Conservation (phyloP, 768 basidiomycete genomes). For the Panaeolus cyanescens region DNA sequence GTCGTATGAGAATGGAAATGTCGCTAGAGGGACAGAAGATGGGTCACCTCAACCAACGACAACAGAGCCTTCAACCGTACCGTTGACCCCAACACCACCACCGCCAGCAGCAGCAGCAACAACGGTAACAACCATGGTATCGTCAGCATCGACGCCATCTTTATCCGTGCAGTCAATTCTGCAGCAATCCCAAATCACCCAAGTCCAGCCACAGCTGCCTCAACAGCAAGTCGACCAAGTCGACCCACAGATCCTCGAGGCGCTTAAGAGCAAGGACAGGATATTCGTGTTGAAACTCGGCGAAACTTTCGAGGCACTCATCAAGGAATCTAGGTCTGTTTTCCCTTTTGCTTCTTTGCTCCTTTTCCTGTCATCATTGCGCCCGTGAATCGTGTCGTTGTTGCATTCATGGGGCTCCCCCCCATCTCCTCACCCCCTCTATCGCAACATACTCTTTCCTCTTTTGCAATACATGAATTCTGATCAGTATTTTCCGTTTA, state of each 20-base stretch:
- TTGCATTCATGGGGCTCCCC: too few species aligned
- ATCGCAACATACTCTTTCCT: slow-evolving; percentile 21
- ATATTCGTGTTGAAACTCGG: slow-evolving; percentile 88
- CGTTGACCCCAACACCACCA: slow-evolving; percentile 3
- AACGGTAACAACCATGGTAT: not conserved
- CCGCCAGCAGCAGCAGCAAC: not conserved
- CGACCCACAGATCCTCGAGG: slow-evolving; percentile 82
- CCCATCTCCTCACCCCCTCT: not conserved
- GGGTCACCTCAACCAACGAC: not conserved
- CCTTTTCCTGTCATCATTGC: not conserved
- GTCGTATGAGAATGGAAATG: not conserved
- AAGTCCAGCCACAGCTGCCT: slow-evolving; percentile 9
- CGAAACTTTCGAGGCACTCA: slow-evolving; percentile 80
- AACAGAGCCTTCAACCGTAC: slow-evolving; percentile 6
- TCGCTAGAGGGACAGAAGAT: not conserved
- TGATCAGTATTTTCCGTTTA: not conserved
- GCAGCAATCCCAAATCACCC: slow-evolving; percentile 3
- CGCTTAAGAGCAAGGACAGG: slow-evolving; percentile 85
- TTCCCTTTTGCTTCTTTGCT: slow-evolving; percentile 9
- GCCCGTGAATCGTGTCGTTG: not conserved
- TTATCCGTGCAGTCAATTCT: not conserved
- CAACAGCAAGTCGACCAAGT: slow-evolving; percentile 31
- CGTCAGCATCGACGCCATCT: slow-evolving; percentile 8
- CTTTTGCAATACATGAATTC: slow-evolving; percentile 9
- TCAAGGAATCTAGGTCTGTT: slow-evolving; percentile 71